Percentiles rank a stretch among this genome's conserved stretches.
These are phyloP conservation scores for Ophiostoma perfectum DNA, from an alignment of 2,329 filamentous ascomycete species.

Conservation along the genomic window DNA sequence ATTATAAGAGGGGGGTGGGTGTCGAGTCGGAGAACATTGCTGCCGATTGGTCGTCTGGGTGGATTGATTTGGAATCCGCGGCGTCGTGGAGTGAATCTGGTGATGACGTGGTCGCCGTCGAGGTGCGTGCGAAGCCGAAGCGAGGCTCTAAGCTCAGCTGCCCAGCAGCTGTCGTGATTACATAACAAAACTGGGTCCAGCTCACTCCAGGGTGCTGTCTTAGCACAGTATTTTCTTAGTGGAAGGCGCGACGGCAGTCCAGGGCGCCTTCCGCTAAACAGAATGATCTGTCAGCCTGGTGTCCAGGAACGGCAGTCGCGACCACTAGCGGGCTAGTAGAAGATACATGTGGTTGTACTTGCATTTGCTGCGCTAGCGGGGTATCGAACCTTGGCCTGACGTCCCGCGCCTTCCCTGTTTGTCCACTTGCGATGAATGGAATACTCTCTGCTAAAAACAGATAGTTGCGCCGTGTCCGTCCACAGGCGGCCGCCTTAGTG, in stretches of 20 bases:
- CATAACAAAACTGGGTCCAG: constrained; percentile 4
- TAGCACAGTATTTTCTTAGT: background rate
- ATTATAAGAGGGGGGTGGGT: background rate
- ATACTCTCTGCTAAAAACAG: background rate
- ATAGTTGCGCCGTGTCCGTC: constrained; percentile 1
- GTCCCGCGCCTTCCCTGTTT: background rate
- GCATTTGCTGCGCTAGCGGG: background rate
- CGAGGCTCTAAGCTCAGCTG: background rate
- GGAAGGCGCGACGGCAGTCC: constrained; percentile 6
- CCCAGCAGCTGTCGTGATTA: constrained; percentile 1
- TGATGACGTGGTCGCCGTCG: background rate
- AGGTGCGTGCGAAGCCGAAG: background rate
- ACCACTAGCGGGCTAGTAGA: background rate
- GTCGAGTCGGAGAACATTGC: background rate
- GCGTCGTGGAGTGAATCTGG: background rate
- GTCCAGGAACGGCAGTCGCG: constrained; percentile 9
- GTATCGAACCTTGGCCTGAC: background rate
- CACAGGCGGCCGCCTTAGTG: background rate
- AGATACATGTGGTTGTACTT: background rate
- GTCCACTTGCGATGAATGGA: constrained; percentile 1
- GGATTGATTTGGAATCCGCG: background rate
- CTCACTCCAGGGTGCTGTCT: background rate
- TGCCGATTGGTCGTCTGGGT: too few relatives aligned
- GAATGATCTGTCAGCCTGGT: constrained; percentile 11
- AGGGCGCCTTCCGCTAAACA: background rate